Evolutionary conservation across 495 filamentous ascomycete genomes (phyloP).

Genomic region (Hapsidospora chrysogenum): DNA sequence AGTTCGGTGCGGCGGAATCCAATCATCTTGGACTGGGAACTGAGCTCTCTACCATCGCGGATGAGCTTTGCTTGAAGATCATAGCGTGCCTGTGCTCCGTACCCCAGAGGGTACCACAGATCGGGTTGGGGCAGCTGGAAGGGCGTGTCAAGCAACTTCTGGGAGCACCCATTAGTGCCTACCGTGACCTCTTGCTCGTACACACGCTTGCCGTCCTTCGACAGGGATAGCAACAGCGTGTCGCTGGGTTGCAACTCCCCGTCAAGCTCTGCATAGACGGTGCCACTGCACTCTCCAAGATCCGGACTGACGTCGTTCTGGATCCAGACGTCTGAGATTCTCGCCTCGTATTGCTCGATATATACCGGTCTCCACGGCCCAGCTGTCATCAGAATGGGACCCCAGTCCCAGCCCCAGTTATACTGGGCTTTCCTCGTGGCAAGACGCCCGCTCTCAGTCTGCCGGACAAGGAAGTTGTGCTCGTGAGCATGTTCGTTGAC

Average conservation of each 20-base stretch:
- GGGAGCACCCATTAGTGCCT: no score
- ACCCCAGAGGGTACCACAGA: slow-evolving; percentile 54
- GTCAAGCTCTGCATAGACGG: neutral
- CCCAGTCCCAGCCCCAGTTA: slow-evolving; percentile 64
- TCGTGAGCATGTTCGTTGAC: slow-evolving; percentile 22
- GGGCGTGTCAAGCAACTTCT: no score
- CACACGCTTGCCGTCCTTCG: neutral
- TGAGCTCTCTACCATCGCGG: slow-evolving; percentile 11
- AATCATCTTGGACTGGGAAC: slow-evolving; percentile 30
- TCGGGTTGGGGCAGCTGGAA: slow-evolving; percentile 34
- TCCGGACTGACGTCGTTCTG: slow-evolving; percentile 25
- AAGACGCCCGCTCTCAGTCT: slow-evolving; percentile 25
- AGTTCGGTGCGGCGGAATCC: slow-evolving; percentile 48
- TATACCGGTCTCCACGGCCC: slow-evolving; percentile 58
- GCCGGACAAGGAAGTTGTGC: slow-evolving; percentile 27
- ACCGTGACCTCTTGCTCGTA: slow-evolving; percentile 11
- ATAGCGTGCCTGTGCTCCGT: slow-evolving; percentile 50
- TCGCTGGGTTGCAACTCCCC: neutral
- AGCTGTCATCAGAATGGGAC: slow-evolving; percentile 51
- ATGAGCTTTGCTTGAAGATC: slow-evolving; percentile 30
- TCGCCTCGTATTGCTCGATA: slow-evolving; percentile 42
- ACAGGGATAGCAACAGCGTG: neutral
- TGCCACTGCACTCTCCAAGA: neutral
- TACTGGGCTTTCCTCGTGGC: slow-evolving; percentile 31
- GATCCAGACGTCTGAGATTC: slow-evolving; percentile 38